Evolutionary conservation across 2,329 filamentous ascomycete species (phyloP), one percentile per base, ranked within the genome.

Genomic region (Arthrinium phaeospermum): DNA sequence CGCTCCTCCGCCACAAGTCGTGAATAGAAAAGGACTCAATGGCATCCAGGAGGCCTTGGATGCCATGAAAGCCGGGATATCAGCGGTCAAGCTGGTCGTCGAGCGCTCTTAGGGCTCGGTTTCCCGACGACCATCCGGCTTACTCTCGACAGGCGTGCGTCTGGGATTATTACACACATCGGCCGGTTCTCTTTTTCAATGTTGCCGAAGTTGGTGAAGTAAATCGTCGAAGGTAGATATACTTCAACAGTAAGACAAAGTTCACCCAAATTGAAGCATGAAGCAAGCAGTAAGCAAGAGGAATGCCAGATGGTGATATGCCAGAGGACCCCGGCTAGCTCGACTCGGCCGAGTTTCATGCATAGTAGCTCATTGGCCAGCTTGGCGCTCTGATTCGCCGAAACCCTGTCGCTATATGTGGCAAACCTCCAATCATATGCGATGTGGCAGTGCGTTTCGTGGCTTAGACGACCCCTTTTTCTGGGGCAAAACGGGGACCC

Each of bases 41-140:
- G 70, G 73, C 22, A 68, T 75, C 5, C 73, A 75, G 70, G 73
- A 74, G 37, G 74, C 72, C 22, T 14, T 75, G 46, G 69, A 75
- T 71, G 71, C 69, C 16, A n/a, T 73, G 22, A 49, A 53, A 13
- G 34, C 5, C 30, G 22, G 51, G 41, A 22, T 45, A 41, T 70
- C 49, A 7, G 69, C 41, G 8, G 24, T 61, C 30, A 70, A 70
- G 13, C 5, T 70, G 49, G 69, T 70, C 0, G 69, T 70, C 22
- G 69, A 64, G 49, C 69, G 49, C 34, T 13, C 19, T 5, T 64
- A 22, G 19, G 24, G 8, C 16, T 10, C 8, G 4, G 4, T 47
- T 47, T 19, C 16, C 22, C 41, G 10, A 44, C 41, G 41, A 14
- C 4, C 8, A 19, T 22, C 46, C 8, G 22, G 46, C 19, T 1